Evolutionary conservation across 2,329 filamentous ascomycete genomes (phyloP), one percentile per base, ranked within the genome.

Genomic region (Fusarium annulatum): DNA sequence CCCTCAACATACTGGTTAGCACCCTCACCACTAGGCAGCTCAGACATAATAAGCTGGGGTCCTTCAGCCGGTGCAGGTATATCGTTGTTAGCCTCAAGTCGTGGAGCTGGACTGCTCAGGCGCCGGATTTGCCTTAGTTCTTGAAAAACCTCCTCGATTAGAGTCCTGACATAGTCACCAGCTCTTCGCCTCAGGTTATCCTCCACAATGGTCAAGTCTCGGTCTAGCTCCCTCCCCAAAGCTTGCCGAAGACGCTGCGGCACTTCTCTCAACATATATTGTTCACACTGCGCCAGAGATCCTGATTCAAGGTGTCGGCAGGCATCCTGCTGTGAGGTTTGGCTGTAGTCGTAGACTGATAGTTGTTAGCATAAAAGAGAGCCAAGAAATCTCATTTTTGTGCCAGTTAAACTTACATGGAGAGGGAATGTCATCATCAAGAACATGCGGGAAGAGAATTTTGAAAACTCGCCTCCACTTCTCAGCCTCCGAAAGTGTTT

Each of bases 51-150:
- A 46, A 46, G 23, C 23, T 21, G 14, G 9, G 3, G 10, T 30
- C 7, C 9, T 30, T 7, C 36, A 7, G 34, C 4, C 7, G 6
- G 12, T 10, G 9, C 23, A 18, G 18, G 4, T 1, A 38, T 21
- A 3, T 39, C 18, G 12, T 55, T 26, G 15, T 0, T 3, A 7
- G 19, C 4, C 0, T n/a, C 19, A 18, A 6, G 28, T 0, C 4
- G 19, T 38, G 8, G 34, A 19, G 19, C 3, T 41, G n/a, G 51
- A 9, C 12, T 16, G 3, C 21, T 4, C 28, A 30, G 28, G 11
- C 0, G 34, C n/a, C n/a, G n/a, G n/a, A n/a, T n/a, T n/a, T n/a
- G n/a, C 4, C 51, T 55, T 12, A 55, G 8, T 41, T 55, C 36
- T 9, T 38, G 51, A 4, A 55, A 55, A 1, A 19, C 51, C 16